A percentile compares a stretch with the other conserved stretches of the same genome.
Conservation (phyloP, 306 rosid genomes). For the Purshia tridentata region DNA sequence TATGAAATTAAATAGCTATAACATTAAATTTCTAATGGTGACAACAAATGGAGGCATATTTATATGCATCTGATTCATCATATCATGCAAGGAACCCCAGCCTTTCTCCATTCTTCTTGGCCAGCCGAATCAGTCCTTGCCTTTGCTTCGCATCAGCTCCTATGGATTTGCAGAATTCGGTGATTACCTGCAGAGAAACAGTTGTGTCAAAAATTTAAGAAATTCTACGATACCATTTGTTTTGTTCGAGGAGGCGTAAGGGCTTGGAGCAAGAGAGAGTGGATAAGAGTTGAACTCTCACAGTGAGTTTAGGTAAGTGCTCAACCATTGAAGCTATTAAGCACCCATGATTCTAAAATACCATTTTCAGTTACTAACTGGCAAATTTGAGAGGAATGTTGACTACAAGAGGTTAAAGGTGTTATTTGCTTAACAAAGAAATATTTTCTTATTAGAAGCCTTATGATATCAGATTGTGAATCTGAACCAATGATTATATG, state of each 20-base stretch:
- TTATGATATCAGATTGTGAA: too few relatives aligned
- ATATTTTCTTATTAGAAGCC: too few relatives aligned
- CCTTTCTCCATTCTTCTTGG: slow-evolving; percentile 95
- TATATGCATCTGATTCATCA: slow-evolving; percentile 5
- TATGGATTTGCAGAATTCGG: slow-evolving; percentile 95
- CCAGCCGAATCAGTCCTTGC: slow-evolving; percentile 94
- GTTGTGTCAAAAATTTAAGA: neutral
- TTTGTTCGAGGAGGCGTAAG: neutral
- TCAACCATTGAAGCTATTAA: too few relatives aligned
- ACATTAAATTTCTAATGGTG: slow-evolving; percentile 38
- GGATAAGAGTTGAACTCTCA: neutral
- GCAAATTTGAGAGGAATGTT: neutral
- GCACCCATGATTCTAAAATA: too few relatives aligned
- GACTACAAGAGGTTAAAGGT: neutral
- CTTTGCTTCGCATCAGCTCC: slow-evolving; percentile 99
- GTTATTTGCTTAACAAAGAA: neutral
- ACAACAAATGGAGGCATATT: slow-evolving; percentile 33
- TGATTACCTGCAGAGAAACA: slow-evolving; percentile 61
- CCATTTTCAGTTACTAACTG: too few relatives aligned
- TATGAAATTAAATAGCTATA: slow-evolving; percentile 8
- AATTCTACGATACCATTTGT: too few relatives aligned
- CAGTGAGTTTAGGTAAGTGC: too few relatives aligned
- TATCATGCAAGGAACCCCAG: slow-evolving; percentile 92
- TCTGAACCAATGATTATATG: too few relatives aligned
- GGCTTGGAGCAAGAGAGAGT: neutral